Conservation (phyloP, 768 basidiomycete genomes). For the Boletales sp. region DNA sequence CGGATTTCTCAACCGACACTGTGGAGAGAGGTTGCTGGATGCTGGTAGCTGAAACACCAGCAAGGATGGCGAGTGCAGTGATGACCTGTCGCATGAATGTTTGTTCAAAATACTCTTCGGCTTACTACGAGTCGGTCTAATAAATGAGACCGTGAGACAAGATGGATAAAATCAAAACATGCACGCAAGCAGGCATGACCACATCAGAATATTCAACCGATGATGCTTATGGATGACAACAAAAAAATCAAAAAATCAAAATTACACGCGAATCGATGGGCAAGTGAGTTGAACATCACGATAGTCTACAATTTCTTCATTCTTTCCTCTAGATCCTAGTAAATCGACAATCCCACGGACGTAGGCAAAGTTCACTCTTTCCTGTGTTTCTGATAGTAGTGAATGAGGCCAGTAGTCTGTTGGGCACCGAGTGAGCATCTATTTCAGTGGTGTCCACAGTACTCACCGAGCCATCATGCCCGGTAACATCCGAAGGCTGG, state of each 20-base stretch:
- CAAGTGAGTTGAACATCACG: not conserved
- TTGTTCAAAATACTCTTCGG: too few relatives aligned
- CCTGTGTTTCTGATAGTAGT: constrained; percentile 92
- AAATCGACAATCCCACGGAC: constrained; percentile 17
- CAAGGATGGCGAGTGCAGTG: not conserved
- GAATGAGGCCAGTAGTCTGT: constrained; percentile 93
- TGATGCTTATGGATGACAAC: too few relatives aligned
- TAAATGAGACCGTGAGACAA: too few relatives aligned
- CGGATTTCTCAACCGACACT: too few relatives aligned
- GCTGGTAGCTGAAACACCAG: not conserved
- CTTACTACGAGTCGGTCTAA: too few relatives aligned
- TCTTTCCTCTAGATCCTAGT: not conserved
- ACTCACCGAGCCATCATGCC: constrained; percentile 82
- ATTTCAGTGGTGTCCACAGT: not conserved
- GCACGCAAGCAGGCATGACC: too few relatives aligned
- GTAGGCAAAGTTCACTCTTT: constrained; percentile 49
- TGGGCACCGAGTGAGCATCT: constrained; percentile 5
- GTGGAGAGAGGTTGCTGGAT: constrained; percentile 2
- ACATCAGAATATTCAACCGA: too few relatives aligned
- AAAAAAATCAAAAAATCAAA: not conserved
- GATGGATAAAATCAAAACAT: too few relatives aligned
- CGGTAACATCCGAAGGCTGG: constrained; percentile 72
- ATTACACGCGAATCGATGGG: constrained; percentile 7
- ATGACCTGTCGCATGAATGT: not conserved
- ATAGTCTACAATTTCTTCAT: constrained; percentile 4